These are phyloP conservation scores for Circinella minor DNA, from an alignment of 371 early-diverging fungal genomes.

Conservation along the genomic window DNA sequence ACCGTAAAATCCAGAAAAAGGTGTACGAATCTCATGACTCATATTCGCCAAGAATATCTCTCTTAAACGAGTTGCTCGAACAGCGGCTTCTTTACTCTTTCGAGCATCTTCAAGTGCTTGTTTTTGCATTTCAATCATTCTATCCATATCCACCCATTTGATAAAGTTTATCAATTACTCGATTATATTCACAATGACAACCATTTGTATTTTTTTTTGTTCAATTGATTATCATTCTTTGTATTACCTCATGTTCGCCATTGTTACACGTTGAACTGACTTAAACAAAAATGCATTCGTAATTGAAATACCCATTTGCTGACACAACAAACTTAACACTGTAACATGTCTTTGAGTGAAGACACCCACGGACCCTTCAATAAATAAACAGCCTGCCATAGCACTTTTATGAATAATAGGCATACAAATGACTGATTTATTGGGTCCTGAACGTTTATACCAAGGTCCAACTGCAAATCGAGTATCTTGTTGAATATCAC, in stretches of 20 bases:
- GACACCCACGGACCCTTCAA: slow-evolving; percentile 60
- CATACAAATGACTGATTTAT: slow-evolving; percentile 57
- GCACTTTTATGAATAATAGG: slow-evolving; percentile 59
- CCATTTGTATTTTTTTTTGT: too few species aligned
- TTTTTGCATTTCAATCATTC: slow-evolving; percentile 56
- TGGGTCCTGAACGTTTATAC: slow-evolving; percentile 45
- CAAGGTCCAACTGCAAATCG: slow-evolving; percentile 51
- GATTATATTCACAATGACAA: too few species aligned
- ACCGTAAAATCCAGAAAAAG: slow-evolving; percentile 64
- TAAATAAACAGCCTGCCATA: slow-evolving; percentile 56
- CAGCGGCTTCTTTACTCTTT: slow-evolving; percentile 52
- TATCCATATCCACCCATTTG: background rate
- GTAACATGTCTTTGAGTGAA: slow-evolving; percentile 61
- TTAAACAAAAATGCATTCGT: slow-evolving; percentile 60
- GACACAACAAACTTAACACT: slow-evolving; percentile 59
- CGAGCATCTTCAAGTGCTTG: slow-evolving; percentile 46
- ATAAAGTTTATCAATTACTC: too few species aligned
- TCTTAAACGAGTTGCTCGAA: slow-evolving; percentile 41
- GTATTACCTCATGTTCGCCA: slow-evolving; percentile 33
- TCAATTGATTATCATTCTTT: background rate
- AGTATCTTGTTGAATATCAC: slow-evolving; percentile 42
- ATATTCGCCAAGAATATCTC: slow-evolving; percentile 66
- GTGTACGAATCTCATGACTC: slow-evolving; percentile 60
- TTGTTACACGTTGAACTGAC: slow-evolving; percentile 44
- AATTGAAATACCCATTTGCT: slow-evolving; percentile 66